Base-by-base conservation (phyloP, 495 filamentous ascomycete genomes). In the Aspergillus affinis region DNA sequence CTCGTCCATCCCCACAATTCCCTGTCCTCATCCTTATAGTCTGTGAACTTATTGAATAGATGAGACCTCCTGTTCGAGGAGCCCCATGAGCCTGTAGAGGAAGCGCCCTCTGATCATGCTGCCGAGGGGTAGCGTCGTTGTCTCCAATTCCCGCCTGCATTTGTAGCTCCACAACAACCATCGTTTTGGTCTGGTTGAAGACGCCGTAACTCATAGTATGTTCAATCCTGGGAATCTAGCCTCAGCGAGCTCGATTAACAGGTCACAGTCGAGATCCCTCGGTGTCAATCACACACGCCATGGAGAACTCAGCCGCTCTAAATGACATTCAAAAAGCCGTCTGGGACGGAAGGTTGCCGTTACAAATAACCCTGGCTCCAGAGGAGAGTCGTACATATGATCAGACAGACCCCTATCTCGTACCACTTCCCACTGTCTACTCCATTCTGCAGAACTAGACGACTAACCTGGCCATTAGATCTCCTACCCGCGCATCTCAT, bases 301-400 rank as follows among this genome's bases (percentile, higher is more conserved):
- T 58, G 55, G 55, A 58, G 6, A 8, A 23, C n/a, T 30, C 65
- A 48, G 55, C 60, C 36, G 52, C 73, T 19, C 62, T 73, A 2
- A 65, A 53, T 55, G 65, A 64, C 26, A 76, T 84, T 46, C 82
- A 83, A 54, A 73, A 72, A 57, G 69, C 60, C 10, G 65, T 84
- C 55, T 85, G 82, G 82, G 67, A 77, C 10, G 82, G 82, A 18
- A 72, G 69, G 8, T 70, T 85, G 27, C 81, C 82, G 1, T 63
- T 85, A 48, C 74, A 82, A 54, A 82, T 85, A 58, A 71, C 65
- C 6, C 69, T 85, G 4, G 77, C 78, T 27, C 75, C 82, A 47
- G 78, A 77, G 12, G 82, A 85, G 66, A 83, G 81, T 56, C 77
- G 82, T 44, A 75, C 65, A 3, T 85, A 76, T 60, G 80, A 85